Conservation (phyloP, 805 yeast species). For the Yamadazyma takamatsuzukensis region DNA sequence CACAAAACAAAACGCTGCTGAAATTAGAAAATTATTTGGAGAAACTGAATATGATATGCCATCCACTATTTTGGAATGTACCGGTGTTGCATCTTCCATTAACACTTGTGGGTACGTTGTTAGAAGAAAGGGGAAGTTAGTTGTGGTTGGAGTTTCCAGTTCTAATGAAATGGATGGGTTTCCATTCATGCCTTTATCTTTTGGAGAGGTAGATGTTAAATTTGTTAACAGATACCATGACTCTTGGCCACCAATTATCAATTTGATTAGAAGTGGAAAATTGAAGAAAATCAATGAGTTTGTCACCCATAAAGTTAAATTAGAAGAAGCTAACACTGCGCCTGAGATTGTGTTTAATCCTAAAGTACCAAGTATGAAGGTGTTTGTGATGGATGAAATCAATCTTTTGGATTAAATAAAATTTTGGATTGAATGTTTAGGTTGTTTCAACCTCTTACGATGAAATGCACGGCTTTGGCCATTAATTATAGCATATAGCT, state of each 20-base stretch:
- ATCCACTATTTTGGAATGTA: constrained; percentile 19
- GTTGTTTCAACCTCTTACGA: too few relatives aligned
- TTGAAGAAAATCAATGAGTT: constrained; percentile 14
- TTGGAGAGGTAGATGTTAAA: constrained; percentile 16
- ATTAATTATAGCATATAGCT: too few relatives aligned
- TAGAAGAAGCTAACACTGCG: constrained; percentile 19
- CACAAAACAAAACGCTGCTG: constrained; percentile 11
- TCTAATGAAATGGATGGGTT: constrained; percentile 17
- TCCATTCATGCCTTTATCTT: constrained; percentile 21
- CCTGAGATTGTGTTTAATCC: constrained; percentile 16
- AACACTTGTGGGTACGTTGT: constrained; percentile 16
- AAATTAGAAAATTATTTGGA: constrained; percentile 27
- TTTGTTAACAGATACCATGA: constrained; percentile 17
- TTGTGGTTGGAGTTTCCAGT: constrained; percentile 18
- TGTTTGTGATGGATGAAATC: constrained; percentile 14
- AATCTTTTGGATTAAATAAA: constrained; percentile 11
- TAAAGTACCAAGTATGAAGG: constrained; percentile 14
- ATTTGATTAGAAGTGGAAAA: constrained; percentile 14
- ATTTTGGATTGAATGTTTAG: too few relatives aligned
- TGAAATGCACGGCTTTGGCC: too few relatives aligned
- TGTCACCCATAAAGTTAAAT: constrained; percentile 17
- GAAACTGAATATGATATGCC: constrained; percentile 21
- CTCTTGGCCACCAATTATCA: constrained; percentile 15
- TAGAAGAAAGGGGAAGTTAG: constrained; percentile 17
- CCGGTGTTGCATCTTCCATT: constrained; percentile 19